Percentiles rank a stretch among this genome's conserved stretches.
Evolutionary conservation across 805 yeast genomes (phyloP).

Genomic region (Teunomyces stri): DNA sequence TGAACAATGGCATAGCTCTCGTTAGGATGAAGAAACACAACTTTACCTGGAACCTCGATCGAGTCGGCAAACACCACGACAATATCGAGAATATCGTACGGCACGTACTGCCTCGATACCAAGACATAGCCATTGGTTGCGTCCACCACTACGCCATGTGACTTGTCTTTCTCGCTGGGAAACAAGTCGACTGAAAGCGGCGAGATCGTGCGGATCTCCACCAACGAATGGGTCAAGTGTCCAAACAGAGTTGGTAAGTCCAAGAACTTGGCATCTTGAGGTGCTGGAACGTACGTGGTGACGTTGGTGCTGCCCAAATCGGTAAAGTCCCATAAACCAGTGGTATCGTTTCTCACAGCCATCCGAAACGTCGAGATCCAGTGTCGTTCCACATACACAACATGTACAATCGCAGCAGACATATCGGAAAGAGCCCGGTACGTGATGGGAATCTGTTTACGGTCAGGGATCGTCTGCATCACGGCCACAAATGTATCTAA

Average conservation of each 20-base stretch:
- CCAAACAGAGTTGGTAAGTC: conserved; percentile 68
- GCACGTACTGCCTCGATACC: conserved; percentile 74
- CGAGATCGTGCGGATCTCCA: conserved; percentile 59
- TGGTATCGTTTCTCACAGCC: conserved; percentile 57
- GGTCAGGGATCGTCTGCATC: conserved; percentile 75
- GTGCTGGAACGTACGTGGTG: conserved; percentile 49
- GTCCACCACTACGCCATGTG: conserved; percentile 80
- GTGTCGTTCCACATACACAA: conserved; percentile 76
- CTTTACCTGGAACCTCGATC: conserved; percentile 73
- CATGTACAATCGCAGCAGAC: conserved; percentile 68
- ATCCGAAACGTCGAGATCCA: conserved; percentile 73
- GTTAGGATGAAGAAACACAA: conserved; percentile 81
- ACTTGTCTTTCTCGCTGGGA: conserved; percentile 57
- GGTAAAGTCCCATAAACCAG: conserved; percentile 57
- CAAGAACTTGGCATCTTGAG: conserved; percentile 66
- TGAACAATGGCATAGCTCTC: conserved; percentile 81
- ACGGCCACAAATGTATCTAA: conserved; percentile 75
- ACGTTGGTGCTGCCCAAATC: conserved; percentile 57
- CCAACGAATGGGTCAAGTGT: conserved; percentile 63
- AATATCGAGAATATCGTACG: conserved; percentile 79
- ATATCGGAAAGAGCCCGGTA: conserved; percentile 78
- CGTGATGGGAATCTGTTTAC: conserved; percentile 63
- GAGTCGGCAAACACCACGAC: conserved; percentile 83
- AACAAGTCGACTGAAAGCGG: conserved; percentile 78
- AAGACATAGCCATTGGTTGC: conserved; percentile 76